Conservation (phyloP, 164 flowering plant genomes). For the Vitis cinerea region DNA sequence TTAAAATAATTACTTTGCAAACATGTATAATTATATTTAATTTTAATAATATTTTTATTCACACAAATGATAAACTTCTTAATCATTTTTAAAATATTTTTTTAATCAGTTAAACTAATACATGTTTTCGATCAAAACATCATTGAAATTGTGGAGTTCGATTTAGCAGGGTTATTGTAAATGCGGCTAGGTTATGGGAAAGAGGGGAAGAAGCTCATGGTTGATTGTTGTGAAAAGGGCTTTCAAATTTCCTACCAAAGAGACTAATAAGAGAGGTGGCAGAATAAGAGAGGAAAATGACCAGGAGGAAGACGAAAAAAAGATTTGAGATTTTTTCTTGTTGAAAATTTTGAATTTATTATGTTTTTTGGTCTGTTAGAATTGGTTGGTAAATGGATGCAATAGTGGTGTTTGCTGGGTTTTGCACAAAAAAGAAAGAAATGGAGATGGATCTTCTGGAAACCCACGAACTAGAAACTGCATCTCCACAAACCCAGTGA, state of each 20-base stretch:
- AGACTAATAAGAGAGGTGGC: constrained; percentile 17
- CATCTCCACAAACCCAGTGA: constrained; percentile 12
- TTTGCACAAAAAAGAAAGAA: constrained; percentile 49
- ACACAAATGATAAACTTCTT: too few relatives aligned
- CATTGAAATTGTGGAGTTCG: constrained; percentile 10
- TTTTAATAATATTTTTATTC: too few relatives aligned
- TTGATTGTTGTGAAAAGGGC: constrained; percentile 59
- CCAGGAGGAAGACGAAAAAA: constrained; percentile 44
- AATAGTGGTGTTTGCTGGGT: not conserved
- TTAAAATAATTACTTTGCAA: too few relatives aligned
- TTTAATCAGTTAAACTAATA: too few relatives aligned
- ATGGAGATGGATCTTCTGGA: constrained; percentile 54
- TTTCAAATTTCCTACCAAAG: constrained; percentile 57
- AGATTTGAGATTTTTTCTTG: constrained; percentile 14
- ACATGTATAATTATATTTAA: too few relatives aligned
- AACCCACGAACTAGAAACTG: constrained; percentile 24
- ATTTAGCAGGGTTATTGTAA: not conserved
- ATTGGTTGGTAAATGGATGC: not conserved
- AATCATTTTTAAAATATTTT: too few relatives aligned
- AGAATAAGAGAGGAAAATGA: constrained; percentile 29
- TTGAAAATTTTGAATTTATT: not conserved
- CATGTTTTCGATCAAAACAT: too few relatives aligned
- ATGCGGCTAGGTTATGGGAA: constrained; percentile 31
- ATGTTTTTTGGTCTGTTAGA: not conserved
- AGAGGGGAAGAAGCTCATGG: constrained; percentile 51